Conservation (phyloP, 352 stramenopile genomes). For the Phytophthora hybrid region DNA sequence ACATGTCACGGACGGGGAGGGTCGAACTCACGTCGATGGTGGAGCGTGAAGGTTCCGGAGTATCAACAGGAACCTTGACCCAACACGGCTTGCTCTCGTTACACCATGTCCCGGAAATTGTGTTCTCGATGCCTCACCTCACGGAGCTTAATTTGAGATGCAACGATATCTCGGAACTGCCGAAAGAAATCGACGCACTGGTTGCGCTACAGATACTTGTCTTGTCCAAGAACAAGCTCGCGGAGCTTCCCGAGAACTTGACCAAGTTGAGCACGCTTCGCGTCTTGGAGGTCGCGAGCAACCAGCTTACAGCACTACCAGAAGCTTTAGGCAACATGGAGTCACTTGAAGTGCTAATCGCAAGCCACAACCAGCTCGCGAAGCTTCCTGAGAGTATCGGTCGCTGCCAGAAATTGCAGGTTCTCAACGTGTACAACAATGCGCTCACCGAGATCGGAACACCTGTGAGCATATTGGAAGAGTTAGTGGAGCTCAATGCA, state of each 20-base stretch:
- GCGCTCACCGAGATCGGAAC: constrained; percentile 55
- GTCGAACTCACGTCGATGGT: constrained; percentile 72
- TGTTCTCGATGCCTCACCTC: constrained; percentile 67
- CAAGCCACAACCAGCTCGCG: constrained; percentile 63
- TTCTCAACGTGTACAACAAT: constrained; percentile 89
- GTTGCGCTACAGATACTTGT: constrained; percentile 53
- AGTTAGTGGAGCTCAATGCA: constrained; percentile 78
- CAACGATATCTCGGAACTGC: constrained; percentile 68
- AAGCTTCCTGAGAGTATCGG: constrained; percentile 61
- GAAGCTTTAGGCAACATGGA: constrained; percentile 56
- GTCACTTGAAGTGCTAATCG: constrained; percentile 61
- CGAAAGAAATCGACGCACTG: constrained; percentile 67
- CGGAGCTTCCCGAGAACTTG: constrained; percentile 54
- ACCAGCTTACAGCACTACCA: constrained; percentile 62
- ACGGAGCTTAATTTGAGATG: constrained; percentile 71
- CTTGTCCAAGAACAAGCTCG: constrained; percentile 73
- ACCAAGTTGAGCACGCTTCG: constrained; percentile 56
- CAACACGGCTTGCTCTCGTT: constrained; percentile 57
- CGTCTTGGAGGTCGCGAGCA: constrained; percentile 63
- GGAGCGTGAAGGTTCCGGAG: constrained; percentile 47
- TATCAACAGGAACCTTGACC: constrained; percentile 59
- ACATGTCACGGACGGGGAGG: constrained; percentile 58
- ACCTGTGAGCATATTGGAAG: constrained; percentile 55
- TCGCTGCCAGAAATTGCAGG: constrained; percentile 52
- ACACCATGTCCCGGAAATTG: constrained; percentile 58